A percentile compares a stretch with the other conserved stretches of the same genome.
Evolutionary conservation across 2,329 filamentous ascomycete genomes (phyloP).

Genomic region (Cladorrhinum sp.): DNA sequence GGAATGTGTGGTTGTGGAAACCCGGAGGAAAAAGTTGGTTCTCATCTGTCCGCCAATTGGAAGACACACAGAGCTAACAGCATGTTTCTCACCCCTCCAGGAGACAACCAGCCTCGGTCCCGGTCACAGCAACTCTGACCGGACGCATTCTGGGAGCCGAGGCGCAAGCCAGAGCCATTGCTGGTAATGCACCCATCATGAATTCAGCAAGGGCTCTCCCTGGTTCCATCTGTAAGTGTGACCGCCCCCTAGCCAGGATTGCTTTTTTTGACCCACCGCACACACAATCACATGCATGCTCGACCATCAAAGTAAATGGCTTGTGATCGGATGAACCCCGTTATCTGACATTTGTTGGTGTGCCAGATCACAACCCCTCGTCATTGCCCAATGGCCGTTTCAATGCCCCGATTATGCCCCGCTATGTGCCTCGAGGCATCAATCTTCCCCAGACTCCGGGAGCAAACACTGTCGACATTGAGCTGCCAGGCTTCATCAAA

Average conservation of each 20-base stretch:
- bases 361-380: not conserved
- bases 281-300: not conserved
- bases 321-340: not conserved
- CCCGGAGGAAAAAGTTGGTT: conserved; percentile 73
- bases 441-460: not conserved
- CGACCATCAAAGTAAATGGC: not conserved
- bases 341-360: not conserved
- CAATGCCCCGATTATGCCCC: not conserved
- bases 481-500: conserved; percentile 69
- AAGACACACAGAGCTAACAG: not conserved
- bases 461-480: conserved; percentile 5
- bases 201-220: not conserved
- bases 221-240: not conserved
- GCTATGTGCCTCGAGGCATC: not conserved
- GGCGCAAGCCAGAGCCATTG: not conserved
- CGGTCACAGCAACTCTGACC: not conserved
- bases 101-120: not conserved
- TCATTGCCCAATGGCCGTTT: not conserved
- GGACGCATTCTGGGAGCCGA: not conserved
- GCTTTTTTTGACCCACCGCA: not conserved
- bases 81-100: not conserved
- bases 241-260: not conserved
- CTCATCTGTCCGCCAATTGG: not conserved
- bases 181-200: not conserved
- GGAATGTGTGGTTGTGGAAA: conserved; percentile 74